Base-by-base conservation (phyloP, 2,329 filamentous ascomycete genomes). In the Diaporthe vexans region DNA sequence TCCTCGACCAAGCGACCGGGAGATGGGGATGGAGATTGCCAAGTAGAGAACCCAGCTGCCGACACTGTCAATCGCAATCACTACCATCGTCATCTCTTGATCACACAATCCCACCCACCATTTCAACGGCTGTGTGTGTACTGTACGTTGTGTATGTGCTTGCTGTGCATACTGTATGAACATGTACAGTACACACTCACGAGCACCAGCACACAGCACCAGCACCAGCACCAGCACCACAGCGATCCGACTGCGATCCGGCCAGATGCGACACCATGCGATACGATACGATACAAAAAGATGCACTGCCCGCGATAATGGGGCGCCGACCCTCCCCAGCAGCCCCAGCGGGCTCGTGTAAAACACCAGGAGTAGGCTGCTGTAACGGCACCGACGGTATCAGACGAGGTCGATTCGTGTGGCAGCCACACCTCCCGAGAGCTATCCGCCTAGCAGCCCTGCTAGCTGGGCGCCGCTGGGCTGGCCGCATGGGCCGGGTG, bases 21-120 rank as follows among this genome's bases (percentile, higher is more conserved):
- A 54, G 63, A 29, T 65, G 61, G 61, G 43, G 21, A 65, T 68
- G 63, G 63, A 68, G 48, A 68, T 68, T 68, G 63, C 63, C 33
- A 68, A 40, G 63, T 40, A 33, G 48, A 35, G 33, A 68, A 54
- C 63, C 63, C 21, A 15, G 63, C 63, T 40, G 63, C 63, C 40
- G n/a, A 2, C 29, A 26, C 33, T 54, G 63, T 68, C 63, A 54
- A 68, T 68, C 63, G 33, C 63, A 68, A 68, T 68, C 63, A 68
- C 63, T 54, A 54, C 48, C 21, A 8, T 68, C 48, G 48, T 68
- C 63, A 68, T 54, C 29, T 43, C 48, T 37, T 68, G 63, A 54
- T 68, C 63, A n/a, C 63, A 54, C 63, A 54, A 54, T 40, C 33
- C 33, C 46, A 51, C 46, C 46, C 17, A 52, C 56, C 56, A 46